These are phyloP conservation scores for Spathaspora boniae DNA, from an alignment of 805 yeast species.

Conservation along the genomic window DNA sequence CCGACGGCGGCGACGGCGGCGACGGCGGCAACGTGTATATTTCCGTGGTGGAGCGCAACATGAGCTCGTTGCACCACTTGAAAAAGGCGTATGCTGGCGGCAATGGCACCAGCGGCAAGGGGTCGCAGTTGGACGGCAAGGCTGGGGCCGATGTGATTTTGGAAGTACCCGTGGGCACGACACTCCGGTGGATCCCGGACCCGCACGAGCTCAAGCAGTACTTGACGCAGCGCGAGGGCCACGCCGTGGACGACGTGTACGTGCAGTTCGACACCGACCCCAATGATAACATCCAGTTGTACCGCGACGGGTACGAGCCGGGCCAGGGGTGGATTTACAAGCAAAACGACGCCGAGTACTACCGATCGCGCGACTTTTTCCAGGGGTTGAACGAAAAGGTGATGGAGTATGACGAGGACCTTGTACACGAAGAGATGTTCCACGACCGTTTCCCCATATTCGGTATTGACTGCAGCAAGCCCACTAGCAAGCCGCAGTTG, in stretches of 20 bases:
- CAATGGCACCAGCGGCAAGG: conserved; percentile 68
- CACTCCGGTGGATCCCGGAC: conserved; percentile 79
- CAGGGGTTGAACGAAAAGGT: conserved; percentile 60
- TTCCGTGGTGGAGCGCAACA: conserved; percentile 64
- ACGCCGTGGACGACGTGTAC: conserved; percentile 18
- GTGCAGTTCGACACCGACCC: conserved; percentile 31
- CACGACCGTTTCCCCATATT: conserved; percentile 72
- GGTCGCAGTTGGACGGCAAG: conserved; percentile 81
- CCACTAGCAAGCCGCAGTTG: conserved; percentile 63
- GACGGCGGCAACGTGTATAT: conserved; percentile 84
- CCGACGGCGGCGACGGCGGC: conserved; percentile 99
- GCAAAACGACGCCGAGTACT: conserved; percentile 71
- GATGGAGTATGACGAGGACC: conserved; percentile 56
- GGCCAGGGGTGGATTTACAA: conserved; percentile 91
- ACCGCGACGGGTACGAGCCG: conserved; percentile 51
- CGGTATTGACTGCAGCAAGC: conserved; percentile 72
- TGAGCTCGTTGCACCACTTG: conserved; percentile 68
- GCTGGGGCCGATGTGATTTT: conserved; percentile 75
- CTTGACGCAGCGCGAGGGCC: conserved; percentile 15
- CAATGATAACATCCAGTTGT: conserved; percentile 43
- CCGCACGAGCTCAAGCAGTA: conserved; percentile 45
- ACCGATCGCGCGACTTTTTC: conserved; percentile 64
- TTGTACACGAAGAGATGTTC: conserved; percentile 52
- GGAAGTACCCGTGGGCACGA: conserved; percentile 90
- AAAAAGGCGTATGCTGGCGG: conserved; percentile 67